A percentile compares a stretch with the other conserved stretches of the same genome.
These are phyloP conservation scores for Lasiodiplodia hormozganensis DNA, from an alignment of 2,329 filamentous ascomycete genomes.

Conservation along the genomic window DNA sequence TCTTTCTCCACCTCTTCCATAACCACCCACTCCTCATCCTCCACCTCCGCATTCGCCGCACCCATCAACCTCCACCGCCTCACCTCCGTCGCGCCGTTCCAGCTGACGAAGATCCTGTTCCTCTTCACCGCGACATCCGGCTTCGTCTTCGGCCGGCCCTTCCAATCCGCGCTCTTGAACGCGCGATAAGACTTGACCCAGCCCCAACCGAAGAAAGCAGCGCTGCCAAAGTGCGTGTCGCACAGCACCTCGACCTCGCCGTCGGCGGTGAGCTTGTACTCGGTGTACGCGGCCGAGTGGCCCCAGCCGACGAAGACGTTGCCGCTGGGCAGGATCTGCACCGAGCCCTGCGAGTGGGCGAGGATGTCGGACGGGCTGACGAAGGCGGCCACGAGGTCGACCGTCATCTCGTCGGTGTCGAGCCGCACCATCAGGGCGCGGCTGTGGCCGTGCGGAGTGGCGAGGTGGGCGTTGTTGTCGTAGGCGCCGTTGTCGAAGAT, in stretches of 20 bases:
- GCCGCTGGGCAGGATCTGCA: slow-evolving; percentile 50
- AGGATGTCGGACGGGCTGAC: slow-evolving; percentile 48
- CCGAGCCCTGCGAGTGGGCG: slow-evolving; percentile 50
- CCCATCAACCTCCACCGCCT: slow-evolving; percentile 39
- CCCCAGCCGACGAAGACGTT: slow-evolving; percentile 60
- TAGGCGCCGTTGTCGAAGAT: slow-evolving; percentile 48
- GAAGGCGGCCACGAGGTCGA: slow-evolving; percentile 50
- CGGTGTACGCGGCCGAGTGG: slow-evolving; percentile 56
- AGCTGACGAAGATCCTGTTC: slow-evolving; percentile 34
- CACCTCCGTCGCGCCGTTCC: slow-evolving; percentile 42
- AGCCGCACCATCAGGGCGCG: slow-evolving; percentile 51
- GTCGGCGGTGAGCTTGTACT: slow-evolving; percentile 41
- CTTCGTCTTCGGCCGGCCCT: slow-evolving; percentile 33
- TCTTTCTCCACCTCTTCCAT: slow-evolving; percentile 46
- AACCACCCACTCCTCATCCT: slow-evolving; percentile 51
- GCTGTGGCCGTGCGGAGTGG: slow-evolving; percentile 44
- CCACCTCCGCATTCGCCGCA: neutral
- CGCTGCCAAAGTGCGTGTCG: slow-evolving; percentile 49
- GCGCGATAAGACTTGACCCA: slow-evolving; percentile 41
- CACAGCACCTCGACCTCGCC: slow-evolving; percentile 45
- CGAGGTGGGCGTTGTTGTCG: slow-evolving; percentile 40
- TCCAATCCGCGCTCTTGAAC: slow-evolving; percentile 38
- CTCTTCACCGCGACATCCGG: slow-evolving; percentile 32
- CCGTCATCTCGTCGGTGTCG: slow-evolving; percentile 46
- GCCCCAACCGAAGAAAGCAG: slow-evolving; percentile 31